Percentiles rank a stretch among this genome's conserved stretches.
Evolutionary conservation across 2,329 filamentous ascomycete genomes (phyloP).

Genomic region (Lithohypha guttulata): DNA sequence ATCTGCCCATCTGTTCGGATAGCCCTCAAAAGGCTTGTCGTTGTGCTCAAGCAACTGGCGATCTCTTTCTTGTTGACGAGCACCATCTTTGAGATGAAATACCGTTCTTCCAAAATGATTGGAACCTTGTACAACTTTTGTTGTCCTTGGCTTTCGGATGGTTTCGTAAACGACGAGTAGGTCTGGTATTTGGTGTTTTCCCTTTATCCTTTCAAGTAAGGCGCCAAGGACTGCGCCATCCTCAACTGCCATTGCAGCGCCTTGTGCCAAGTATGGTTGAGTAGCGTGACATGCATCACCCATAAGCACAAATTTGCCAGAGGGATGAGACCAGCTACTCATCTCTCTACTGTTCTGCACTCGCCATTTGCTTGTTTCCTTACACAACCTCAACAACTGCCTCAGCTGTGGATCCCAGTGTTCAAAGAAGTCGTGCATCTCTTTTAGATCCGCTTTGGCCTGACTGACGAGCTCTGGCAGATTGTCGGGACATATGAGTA

Average conservation of each 20-base stretch:
- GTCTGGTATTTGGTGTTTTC: constrained; percentile 5
- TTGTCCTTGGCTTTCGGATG: constrained; percentile 14
- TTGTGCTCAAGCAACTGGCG: too few species aligned
- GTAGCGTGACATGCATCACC: constrained; percentile 37
- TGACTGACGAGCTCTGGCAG: constrained; percentile 10
- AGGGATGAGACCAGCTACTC: too few species aligned
- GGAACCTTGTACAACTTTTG: constrained; percentile 16
- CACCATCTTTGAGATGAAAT: constrained; percentile 25
- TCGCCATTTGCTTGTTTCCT: too few species aligned
- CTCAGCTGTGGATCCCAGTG: too few species aligned
- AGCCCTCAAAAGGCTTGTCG: too few species aligned
- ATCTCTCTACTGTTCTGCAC: too few species aligned
- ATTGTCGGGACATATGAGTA: constrained; percentile 20
- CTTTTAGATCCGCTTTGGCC: not conserved
- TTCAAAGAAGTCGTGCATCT: constrained; percentile 21
- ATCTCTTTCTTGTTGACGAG: constrained; percentile 21
- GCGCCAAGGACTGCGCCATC: constrained; percentile 30
- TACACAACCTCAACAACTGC: too few species aligned
- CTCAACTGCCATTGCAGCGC: constrained; percentile 36
- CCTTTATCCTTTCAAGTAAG: constrained; percentile 9
- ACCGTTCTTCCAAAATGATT: constrained; percentile 29
- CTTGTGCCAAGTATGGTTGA: constrained; percentile 35
- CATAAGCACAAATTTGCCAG: constrained; percentile 27
- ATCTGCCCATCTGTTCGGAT: too few species aligned
- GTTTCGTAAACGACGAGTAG: constrained; percentile 36